Evolutionary conservation across 805 yeast species (phyloP).

Genomic region (Barnettozyma populi): DNA sequence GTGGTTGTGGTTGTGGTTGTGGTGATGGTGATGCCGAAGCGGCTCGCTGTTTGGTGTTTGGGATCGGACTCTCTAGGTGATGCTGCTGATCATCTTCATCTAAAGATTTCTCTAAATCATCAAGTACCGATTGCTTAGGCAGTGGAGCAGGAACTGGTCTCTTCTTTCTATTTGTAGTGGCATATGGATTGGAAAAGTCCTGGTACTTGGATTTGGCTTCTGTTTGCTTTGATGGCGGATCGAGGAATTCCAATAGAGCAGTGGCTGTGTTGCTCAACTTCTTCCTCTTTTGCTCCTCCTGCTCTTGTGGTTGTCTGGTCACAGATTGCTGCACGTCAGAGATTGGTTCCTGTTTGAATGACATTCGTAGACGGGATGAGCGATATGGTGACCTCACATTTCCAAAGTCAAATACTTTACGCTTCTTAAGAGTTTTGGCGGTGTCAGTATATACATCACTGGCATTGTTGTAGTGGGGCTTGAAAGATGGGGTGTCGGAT

Average conservation of each 20-base stretch:
- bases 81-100: slow-evolving; percentile 3
- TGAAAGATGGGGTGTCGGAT: slow-evolving; percentile 29
- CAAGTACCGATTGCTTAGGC: slow-evolving; percentile 16
- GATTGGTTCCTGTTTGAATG: slow-evolving; percentile 6
- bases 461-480: slow-evolving; percentile 26
- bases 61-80: neutral
- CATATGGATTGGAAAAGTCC: slow-evolving; percentile 38
- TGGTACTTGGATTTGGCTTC: slow-evolving; percentile 6
- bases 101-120: slow-evolving; percentile 20
- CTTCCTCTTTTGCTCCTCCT: slow-evolving; percentile 5
- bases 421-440: slow-evolving; percentile 3
- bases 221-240: slow-evolving; percentile 2
- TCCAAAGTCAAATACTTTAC: slow-evolving; percentile 1
- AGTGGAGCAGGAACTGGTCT: slow-evolving; percentile 7
- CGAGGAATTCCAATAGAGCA: neutral
- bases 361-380: slow-evolving; percentile 1
- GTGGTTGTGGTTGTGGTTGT: neutral
- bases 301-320: neutral
- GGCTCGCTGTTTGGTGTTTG: neutral
- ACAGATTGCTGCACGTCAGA: neutral
- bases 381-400: slow-evolving; percentile 6
- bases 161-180: slow-evolving; percentile 17
- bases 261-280: slow-evolving; percentile 1
- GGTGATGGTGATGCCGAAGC: neutral
- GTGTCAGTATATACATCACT: slow-evolving; percentile 3